Evolutionary conservation across 352 stramenopile genomes (phyloP).

Genomic region (Phytophthora hibernalis): DNA sequence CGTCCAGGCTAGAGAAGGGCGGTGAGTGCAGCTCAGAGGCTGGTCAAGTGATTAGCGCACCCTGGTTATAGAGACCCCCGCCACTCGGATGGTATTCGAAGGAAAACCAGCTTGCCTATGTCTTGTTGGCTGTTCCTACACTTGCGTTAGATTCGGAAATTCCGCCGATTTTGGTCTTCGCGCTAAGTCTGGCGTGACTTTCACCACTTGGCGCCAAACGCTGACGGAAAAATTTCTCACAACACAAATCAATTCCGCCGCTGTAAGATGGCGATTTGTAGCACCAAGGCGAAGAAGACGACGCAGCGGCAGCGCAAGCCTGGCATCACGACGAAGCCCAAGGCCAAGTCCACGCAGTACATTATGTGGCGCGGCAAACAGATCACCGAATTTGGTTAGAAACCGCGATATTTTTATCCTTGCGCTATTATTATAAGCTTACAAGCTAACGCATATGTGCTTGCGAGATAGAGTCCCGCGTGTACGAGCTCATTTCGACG

Average conservation of each 20-base stretch:
- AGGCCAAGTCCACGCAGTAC: slow-evolving; percentile 51
- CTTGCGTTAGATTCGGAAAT: not conserved
- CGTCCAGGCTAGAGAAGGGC: slow-evolving; percentile 6
- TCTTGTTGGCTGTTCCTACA: not conserved
- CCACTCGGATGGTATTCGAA: slow-evolving; percentile 23
- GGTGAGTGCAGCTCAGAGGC: not conserved
- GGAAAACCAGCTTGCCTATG: slow-evolving; percentile 13
- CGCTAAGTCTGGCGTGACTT: slow-evolving; percentile 18
- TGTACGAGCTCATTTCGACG: slow-evolving; percentile 84
- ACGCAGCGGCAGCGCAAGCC: slow-evolving; percentile 18
- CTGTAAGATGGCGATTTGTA: slow-evolving; percentile 30
- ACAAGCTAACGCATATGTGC: too few relatives aligned
- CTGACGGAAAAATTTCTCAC: slow-evolving; percentile 3
- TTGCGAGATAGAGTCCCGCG: slow-evolving; percentile 63
- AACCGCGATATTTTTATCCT: too few relatives aligned
- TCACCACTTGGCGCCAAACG: slow-evolving; percentile 32
- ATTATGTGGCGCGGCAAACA: slow-evolving; percentile 74
- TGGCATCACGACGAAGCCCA: slow-evolving; percentile 20
- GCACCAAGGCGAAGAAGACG: slow-evolving; percentile 15
- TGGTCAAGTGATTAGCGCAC: not conserved
- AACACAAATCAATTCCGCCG: slow-evolving; percentile 25
- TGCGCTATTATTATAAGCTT: too few relatives aligned
- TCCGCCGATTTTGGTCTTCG: slow-evolving; percentile 5
- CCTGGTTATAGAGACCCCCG: slow-evolving; percentile 25
- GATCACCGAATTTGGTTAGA: slow-evolving; percentile 78